phyloP scores from a whole-genome alignment of 768 basidiomycete genomes.

The Pulveroboletus ravenelii region DNA sequence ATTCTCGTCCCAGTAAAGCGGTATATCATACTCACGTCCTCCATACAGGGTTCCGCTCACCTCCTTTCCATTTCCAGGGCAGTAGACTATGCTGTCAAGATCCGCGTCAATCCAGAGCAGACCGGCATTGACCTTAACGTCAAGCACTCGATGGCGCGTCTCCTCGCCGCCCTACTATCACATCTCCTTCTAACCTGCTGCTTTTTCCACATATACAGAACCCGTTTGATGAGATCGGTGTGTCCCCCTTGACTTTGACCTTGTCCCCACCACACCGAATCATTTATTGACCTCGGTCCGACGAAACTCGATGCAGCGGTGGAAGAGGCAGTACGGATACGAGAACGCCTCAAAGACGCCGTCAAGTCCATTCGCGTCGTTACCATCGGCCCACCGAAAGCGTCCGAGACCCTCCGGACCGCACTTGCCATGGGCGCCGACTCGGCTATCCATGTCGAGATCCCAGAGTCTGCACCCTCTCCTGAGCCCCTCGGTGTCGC shows the following conservation, averaged over 20 bases:
- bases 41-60: neutral
- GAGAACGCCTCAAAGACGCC: conserved; percentile 70
- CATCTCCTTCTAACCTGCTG: neutral
- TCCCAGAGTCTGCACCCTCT: conserved; percentile 62
- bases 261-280: neutral
- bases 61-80: conserved; percentile 44
- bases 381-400: conserved; percentile 91
- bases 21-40: conserved; percentile 29
- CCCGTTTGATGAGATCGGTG: conserved; percentile 98
- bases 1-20: conserved; percentile 94
- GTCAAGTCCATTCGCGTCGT: conserved; percentile 88
- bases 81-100: conserved; percentile 98
- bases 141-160: conserved; percentile 95
- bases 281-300: neutral
- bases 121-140: conserved; percentile 96
- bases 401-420: conserved; percentile 86
- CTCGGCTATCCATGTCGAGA: conserved; percentile 84
- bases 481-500: conserved; percentile 93
- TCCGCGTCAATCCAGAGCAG: conserved; percentile 92
- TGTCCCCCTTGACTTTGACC: neutral
- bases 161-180: neutral
- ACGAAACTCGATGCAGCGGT: conserved; percentile 54
- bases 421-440: conserved; percentile 99
- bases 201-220: conserved; percentile 51
- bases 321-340: conserved; percentile 94